A percentile compares a stretch with the other conserved stretches of the same genome.
These are phyloP conservation scores for Dinochytrium kinnereticum DNA, from an alignment of 371 early-diverging fungal species.

Conservation along the genomic window DNA sequence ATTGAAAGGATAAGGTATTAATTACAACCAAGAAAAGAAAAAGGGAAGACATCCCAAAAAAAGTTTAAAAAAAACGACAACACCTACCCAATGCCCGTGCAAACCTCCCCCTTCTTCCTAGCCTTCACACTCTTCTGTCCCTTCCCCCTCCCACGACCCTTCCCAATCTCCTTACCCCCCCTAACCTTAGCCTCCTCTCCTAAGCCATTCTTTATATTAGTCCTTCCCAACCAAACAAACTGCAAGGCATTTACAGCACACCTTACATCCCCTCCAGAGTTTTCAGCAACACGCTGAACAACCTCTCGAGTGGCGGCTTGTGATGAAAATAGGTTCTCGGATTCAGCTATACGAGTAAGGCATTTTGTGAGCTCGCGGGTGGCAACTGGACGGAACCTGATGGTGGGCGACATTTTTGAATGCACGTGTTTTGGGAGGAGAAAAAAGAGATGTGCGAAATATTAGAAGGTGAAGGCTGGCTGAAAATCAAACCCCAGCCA, in stretches of 20 bases:
- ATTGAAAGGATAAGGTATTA: too few species aligned
- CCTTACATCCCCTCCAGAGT: conserved; percentile 58
- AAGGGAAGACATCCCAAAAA: not conserved
- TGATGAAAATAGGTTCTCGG: not conserved
- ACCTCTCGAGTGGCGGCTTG: conserved; percentile 24
- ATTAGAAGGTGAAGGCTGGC: too few species aligned
- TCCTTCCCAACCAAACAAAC: conserved; percentile 39
- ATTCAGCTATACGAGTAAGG: conserved; percentile 44
- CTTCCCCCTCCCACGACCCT: not conserved
- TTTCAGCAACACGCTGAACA: conserved; percentile 46
- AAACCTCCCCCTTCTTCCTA: not conserved
- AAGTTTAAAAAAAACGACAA: not conserved
- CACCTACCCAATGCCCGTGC: not conserved
- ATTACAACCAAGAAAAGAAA: too few species aligned
- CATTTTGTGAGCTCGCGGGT: conserved; percentile 58
- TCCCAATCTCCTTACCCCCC: too few species aligned
- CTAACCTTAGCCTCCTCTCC: too few species aligned
- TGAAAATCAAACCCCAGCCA: too few species aligned
- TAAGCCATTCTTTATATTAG: too few species aligned
- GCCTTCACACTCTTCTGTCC: not conserved
- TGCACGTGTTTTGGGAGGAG: too few species aligned
- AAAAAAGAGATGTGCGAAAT: too few species aligned
- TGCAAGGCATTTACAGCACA: conserved; percentile 62
- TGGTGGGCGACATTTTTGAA: too few species aligned
- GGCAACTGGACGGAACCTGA: conserved; percentile 64